Base-by-base conservation (phyloP, 129 eudicot species). In the Flaveria linearis region DNA sequence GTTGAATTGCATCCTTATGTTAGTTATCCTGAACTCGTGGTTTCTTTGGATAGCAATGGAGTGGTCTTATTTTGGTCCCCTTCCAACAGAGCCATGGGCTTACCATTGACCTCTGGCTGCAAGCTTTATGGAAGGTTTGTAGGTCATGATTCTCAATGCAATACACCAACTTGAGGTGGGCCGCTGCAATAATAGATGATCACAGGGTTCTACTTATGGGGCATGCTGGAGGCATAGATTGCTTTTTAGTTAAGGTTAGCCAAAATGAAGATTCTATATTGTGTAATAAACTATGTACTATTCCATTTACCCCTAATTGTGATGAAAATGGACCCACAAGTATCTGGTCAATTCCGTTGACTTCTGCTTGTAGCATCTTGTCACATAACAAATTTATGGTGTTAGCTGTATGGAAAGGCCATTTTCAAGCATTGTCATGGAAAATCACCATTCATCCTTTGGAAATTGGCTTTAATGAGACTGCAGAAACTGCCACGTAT, bases 341-440 rank as follows among this genome's bases (percentile, higher is more conserved):
- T 71, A 58, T 94, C 72, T 77, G 78, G 74, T 84, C 96, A 64
- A 64, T 89, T 79, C 90, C 97, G 61, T 81, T 89, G 84, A 85
- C 86, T 63, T 86, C 87, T 66, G 63, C 79, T 10, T 81, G 76
- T 69, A 73, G 82, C 70, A 69, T 45, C 61, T 73, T 78, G 68
- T 62, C 69, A 39, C 77, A 81, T 71, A 74, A 78, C 84, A 81
- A 65, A 39, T 89, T 86, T 86, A 30, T 87, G 81, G 86, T 94
- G 71, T 53, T 91, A 84, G 96, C 90, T 23, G 75, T 87, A 61
- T 89, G 90, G 87, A 82, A 81, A 83, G 82, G 82, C 66, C 47
- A 67, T 49, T 91, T 87, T 78, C 85, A 72, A 86, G 98, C 91
- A 60, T 75, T 83, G 64, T 91, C 97, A 67, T 94, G 96, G 97